Evolutionary conservation across 2,329 filamentous ascomycete species (phyloP).

Genomic region (Hypoxylon sp.): DNA sequence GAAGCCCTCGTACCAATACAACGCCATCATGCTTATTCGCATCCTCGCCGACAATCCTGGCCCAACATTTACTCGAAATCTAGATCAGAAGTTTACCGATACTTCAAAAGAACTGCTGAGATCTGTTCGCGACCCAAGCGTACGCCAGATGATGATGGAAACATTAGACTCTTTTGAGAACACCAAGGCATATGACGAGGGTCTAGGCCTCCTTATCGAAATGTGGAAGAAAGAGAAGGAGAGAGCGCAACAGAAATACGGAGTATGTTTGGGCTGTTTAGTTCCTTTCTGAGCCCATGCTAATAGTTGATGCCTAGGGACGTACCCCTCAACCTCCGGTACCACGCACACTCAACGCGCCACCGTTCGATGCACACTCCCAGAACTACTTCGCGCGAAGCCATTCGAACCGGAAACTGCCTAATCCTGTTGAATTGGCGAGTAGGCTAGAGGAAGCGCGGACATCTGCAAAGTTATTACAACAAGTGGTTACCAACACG

Average conservation of each 20-base stretch:
- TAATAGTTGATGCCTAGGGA: conserved; percentile 44
- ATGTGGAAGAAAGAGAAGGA: conserved; percentile 95
- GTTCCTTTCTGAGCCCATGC: conserved; percentile 35
- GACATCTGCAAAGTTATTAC: conserved; percentile 91
- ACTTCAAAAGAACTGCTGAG: conserved; percentile 82
- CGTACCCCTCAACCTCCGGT: conserved; percentile 48
- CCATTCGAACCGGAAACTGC: conserved; percentile 67
- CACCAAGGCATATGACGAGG: conserved; percentile 80
- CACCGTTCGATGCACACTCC: conserved; percentile 60
- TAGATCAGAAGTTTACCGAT: conserved; percentile 87
- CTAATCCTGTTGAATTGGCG: conserved; percentile 81
- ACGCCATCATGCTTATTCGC: conserved; percentile 93
- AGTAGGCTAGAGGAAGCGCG: conserved; percentile 90
- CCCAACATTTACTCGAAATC: conserved; percentile 87
- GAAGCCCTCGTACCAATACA: conserved; percentile 85
- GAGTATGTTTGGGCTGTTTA: conserved; percentile 56
- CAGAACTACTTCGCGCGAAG: conserved; percentile 72
- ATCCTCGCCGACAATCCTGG: conserved; percentile 95
- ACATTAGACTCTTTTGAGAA: conserved; percentile 84
- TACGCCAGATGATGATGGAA: conserved; percentile 89
- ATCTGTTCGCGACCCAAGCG: conserved; percentile 78
- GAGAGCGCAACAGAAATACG: conserved; percentile 68
- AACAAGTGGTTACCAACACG: conserved; percentile 91
- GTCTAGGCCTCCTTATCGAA: conserved; percentile 76
- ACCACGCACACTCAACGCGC: conserved; percentile 61